These are phyloP conservation scores for Hirschioporus abietinus DNA, from an alignment of 768 basidiomycete genomes.

Conservation along the genomic window DNA sequence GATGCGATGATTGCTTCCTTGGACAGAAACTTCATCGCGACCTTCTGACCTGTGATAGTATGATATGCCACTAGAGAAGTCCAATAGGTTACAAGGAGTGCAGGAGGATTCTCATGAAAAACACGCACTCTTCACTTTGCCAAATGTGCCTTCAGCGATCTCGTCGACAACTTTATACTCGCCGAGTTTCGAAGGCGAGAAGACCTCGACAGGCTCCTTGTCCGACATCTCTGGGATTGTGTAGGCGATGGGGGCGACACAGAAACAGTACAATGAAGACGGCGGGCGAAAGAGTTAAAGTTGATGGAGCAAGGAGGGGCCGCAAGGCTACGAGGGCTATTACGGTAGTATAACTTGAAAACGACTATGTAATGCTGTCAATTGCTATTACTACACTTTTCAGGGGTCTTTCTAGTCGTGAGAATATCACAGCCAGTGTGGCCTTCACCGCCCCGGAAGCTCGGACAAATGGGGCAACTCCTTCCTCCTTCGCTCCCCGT, in stretches of 20 bases:
- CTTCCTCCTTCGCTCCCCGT: constrained; percentile 15
- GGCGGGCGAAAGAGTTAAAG: not conserved
- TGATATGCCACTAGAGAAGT: constrained; percentile 75
- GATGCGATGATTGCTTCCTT: constrained; percentile 90
- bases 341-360: not conserved
- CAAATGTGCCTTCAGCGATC: constrained; percentile 95
- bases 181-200: constrained; percentile 72
- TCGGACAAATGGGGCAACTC: constrained; percentile 16
- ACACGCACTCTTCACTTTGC: constrained; percentile 94
- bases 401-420: constrained; percentile 18
- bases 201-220: constrained; percentile 18
- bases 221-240: constrained; percentile 3
- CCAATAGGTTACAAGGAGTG: constrained; percentile 15
- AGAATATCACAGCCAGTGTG: constrained; percentile 21
- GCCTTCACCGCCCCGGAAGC: constrained; percentile 22
- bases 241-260: not conserved
- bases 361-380: not conserved
- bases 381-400: not conserved
- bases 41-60: constrained; percentile 89
- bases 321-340: not conserved
- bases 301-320: not conserved
- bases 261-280: not conserved
- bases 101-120: constrained; percentile 9
- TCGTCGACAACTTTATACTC: constrained; percentile 86
- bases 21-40: constrained; percentile 97